Percentiles rank a stretch among this genome's conserved stretches.
Evolutionary conservation across 192 early-diverging fungal species (phyloP).

Genomic region (Coemansia reversa): DNA sequence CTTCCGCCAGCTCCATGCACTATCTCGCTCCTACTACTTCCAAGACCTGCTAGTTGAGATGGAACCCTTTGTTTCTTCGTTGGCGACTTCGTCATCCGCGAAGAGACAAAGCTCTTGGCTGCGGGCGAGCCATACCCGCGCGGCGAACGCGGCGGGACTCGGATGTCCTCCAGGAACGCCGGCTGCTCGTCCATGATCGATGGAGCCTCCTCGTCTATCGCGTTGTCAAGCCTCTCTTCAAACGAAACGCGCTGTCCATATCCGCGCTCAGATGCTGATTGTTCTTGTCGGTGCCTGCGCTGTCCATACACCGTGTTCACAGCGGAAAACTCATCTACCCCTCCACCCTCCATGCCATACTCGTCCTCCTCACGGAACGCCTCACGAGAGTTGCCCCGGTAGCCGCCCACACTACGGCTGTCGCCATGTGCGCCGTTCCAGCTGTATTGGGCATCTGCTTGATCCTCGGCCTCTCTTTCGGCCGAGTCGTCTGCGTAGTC

Average conservation of each 20-base stretch:
- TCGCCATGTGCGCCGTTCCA: background rate
- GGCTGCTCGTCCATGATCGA: constrained; percentile 51
- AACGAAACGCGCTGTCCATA: constrained; percentile 26
- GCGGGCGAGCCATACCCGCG: constrained; percentile 44
- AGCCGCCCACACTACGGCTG: background rate
- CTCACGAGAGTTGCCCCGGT: constrained; percentile 19
- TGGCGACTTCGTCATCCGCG: constrained; percentile 40
- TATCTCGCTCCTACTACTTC: constrained; percentile 10
- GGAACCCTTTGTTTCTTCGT: constrained; percentile 1
- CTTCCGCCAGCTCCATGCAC: background rate
- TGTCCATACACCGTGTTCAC: constrained; percentile 11
- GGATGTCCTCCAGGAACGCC: constrained; percentile 36
- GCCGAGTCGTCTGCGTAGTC: constrained; percentile 54
- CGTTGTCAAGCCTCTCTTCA: constrained; percentile 28
- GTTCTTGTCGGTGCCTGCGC: constrained; percentile 12
- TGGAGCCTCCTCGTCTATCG: constrained; percentile 25
- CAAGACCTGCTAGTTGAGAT: constrained; percentile 5
- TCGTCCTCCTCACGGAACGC: constrained; percentile 42
- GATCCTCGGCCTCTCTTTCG: constrained; percentile 28
- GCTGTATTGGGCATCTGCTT: constrained; percentile 7
- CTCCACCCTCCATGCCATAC: constrained; percentile 13
- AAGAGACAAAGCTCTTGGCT: constrained; percentile 41
- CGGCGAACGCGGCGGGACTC: constrained; percentile 22
- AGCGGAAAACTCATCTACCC: constrained; percentile 31
- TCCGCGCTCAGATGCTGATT: constrained; percentile 11